Percentiles rank a stretch among this genome's conserved stretches.
Evolutionary conservation across 805 yeast species (phyloP).

Genomic region (Metschnikowia hibisci): DNA sequence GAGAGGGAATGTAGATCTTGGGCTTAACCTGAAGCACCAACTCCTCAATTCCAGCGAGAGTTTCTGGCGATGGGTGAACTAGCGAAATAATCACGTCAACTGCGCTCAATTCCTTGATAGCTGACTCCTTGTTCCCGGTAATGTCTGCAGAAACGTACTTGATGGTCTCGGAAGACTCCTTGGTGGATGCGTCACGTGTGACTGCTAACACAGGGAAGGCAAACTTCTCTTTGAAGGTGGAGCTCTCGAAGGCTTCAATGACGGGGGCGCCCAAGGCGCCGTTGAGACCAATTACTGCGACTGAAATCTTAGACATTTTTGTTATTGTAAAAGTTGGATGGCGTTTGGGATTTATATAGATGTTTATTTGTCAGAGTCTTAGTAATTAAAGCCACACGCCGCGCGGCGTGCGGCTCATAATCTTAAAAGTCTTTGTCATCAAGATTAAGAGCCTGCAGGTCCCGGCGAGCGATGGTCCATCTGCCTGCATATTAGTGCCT

Average conservation of each 20-base stretch:
- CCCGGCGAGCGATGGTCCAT: no score
- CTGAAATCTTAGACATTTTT: slow-evolving; percentile 21
- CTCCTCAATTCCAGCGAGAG: slow-evolving; percentile 34
- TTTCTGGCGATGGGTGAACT: slow-evolving; percentile 27
- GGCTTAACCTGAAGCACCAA: slow-evolving; percentile 41
- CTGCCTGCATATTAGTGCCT: background rate
- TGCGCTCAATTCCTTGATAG: slow-evolving; percentile 37
- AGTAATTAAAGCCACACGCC: background rate
- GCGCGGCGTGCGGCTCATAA: background rate
- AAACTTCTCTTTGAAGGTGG: slow-evolving; percentile 40
- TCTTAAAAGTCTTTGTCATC: background rate
- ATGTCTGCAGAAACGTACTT: slow-evolving; percentile 37
- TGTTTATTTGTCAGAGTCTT: background rate
- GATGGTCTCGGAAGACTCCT: slow-evolving; percentile 30
- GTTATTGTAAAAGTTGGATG: background rate
- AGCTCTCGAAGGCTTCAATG: slow-evolving; percentile 41
- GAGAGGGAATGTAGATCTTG: slow-evolving; percentile 55
- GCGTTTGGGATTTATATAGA: background rate
- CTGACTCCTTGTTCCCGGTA: slow-evolving; percentile 20
- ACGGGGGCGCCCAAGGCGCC: slow-evolving; percentile 52
- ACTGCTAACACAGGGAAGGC: slow-evolving; percentile 49
- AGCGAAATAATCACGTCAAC: slow-evolving; percentile 51
- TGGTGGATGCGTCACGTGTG: slow-evolving; percentile 41
- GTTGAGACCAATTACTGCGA: slow-evolving; percentile 52
- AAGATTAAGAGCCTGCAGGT: background rate